Base-by-base conservation (phyloP, 306 rosid genomes). In the Amphicarpaea edgeworthii region DNA sequence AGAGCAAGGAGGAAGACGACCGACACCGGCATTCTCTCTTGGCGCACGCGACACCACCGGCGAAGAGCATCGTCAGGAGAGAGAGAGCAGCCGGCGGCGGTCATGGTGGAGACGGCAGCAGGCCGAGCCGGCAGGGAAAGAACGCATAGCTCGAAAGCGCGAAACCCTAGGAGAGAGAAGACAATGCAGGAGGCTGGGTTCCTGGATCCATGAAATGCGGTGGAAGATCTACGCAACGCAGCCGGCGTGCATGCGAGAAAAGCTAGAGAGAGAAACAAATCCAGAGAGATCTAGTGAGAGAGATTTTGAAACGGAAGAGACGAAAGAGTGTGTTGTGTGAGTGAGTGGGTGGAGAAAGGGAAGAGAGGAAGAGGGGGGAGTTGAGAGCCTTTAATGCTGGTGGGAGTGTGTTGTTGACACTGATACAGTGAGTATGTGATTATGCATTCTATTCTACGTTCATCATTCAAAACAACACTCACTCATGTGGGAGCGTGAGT, bases 181-280 rank as follows among this genome's bases (percentile, higher is more conserved):
- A 6, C 81, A 84, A 78, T 86, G 95, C 81, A n/a, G 82, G 79
- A 45, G 76, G 47, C 65, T 75, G 28, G 41, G 83, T 20, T 68
- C 16, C 76, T 68, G 90, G 96, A 94, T 94, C 98, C 98, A 87
- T 38, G 85, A 90, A 87, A 88, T 37, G 89, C 96, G 93, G 87
- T 19, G 20, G 77, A 87, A 72, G 88, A 91, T 91, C 93, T 85
- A 77, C 47, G 46, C 46, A 53, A 23, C 11, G 55, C 45, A 69
- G 60, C n/a, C 21, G 3, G 38, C 24, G 53, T 15, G 41, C 5
- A 46, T 58, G 49, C 4, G 67, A 20, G 17, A 20, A 28, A 17
- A 28, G 53, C 3, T 1, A 60, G 78, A 80, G 42, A 14, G 40
- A 41, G 23, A 16, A 34, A 11, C 53, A 60, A 12, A 24, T 0